Base-by-base conservation (phyloP, 371 early-diverging fungal species). In the Enteropsectra breve region DNA sequence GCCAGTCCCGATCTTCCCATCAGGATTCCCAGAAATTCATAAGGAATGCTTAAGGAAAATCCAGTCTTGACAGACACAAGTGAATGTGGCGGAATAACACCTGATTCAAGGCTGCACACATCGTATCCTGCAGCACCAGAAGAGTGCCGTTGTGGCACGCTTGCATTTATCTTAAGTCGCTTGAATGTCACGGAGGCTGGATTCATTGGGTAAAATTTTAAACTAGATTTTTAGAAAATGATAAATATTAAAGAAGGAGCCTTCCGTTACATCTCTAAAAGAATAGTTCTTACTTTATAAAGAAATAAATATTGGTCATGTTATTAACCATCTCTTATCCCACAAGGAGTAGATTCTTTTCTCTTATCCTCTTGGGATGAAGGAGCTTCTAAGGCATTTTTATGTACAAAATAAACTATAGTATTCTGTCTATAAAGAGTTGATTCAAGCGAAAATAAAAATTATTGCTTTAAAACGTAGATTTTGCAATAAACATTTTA, bases 61-160 rank as follows among this genome's bases (percentile, higher is more conserved):
- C 75, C 75, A 8, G 72, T 70, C 32, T 43, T 61, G 11, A 75
- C 40, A 30, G 34, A 30, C n/a, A 18, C 43, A 1, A 32, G 26
- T 32, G 43, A 34, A 0, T 53, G 40, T 0, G 75, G 75, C 0
- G 8, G 54, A 6, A 75, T 33, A 6, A 34, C 32, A 30, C 62
- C 72, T 0, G 23, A 18, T 38, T 69, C 61, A 18, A 71, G 52
- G 3, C 63, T n/a, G 28, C 53, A 24, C 11, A 75, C 1, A 62
- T 75, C 75, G 43, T 71, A 75, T 28, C 72, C 75, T 26, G 75
- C 75, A 15, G 75, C 75, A 38, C 75, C 75, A 13, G 66, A 64
- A 1, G 68, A 48, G 0, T 71, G 70, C 40, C 72, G 60, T 30
- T 15, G 38, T 33, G 75, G 75, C 18, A 61, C 54, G 0, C 29